Evolutionary conservation across 768 basidiomycete species (phyloP), one percentile per base, ranked within the genome.

Genomic region (Tephrocybe rancida): DNA sequence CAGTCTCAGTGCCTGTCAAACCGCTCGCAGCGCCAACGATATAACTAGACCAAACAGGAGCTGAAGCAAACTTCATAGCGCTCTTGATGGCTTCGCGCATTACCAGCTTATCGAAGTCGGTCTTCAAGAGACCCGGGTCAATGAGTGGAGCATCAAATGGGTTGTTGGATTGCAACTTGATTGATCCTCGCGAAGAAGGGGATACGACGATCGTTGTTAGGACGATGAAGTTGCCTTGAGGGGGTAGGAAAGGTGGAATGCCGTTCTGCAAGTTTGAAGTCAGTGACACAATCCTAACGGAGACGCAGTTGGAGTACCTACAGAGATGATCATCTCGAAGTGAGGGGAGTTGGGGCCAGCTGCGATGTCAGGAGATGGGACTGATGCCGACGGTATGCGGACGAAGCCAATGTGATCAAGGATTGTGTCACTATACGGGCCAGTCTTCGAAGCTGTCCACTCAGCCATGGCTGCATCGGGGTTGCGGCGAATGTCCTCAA

Each of bases 141-240:
- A 83, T 79, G 13, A 66, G 44, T 1, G 80, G 79, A 27, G 65
- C 39, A 29, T 66, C 69, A 65, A 80, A 81, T n/a, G 77, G 69
- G 57, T 72, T 63, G 19, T 64, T 70, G 2, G 77, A 73, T 39
- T 63, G 71, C 54, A 80, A 50, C 10, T 21, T 49, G 37, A 59
- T 43, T 19, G 58, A 47, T 32, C 54, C 58, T 19, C 58, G 27
- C 9, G 48, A 42, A 11, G 42, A 38, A 24, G 43, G 48, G 9
- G 50, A 45, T 11, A 51, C 51, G 27, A 52, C 51, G 16, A 46
- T 46, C 9, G 51, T 52, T 34, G 51, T 45, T 34, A 56, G 44
- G 30, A 26, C n/a, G 27, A 52, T 24, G 47, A 54, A 57, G 16
- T 57, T 54, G 35, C 56, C 58, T 43, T 48, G 39, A 22, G 55